A percentile compares a stretch with the other conserved stretches of the same genome.
Conservation (phyloP, 2,329 filamentous ascomycete genomes). For the Amauroascus niger region DNA sequence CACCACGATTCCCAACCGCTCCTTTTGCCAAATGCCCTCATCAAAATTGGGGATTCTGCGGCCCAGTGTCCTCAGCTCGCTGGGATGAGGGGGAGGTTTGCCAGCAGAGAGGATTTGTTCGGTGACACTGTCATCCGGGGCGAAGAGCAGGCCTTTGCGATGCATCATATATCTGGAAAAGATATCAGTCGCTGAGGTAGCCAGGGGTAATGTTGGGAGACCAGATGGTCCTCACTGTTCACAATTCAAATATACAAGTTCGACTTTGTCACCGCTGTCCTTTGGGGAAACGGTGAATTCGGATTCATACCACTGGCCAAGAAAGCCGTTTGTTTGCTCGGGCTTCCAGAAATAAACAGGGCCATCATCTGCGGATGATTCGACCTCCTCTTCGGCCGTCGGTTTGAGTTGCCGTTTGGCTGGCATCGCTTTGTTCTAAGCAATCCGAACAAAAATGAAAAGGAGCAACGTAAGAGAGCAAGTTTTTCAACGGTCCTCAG, state of each 20-base stretch:
- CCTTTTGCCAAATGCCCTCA: conserved; percentile 23
- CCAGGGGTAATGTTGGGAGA: not conserved
- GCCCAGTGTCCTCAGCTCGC: conserved; percentile 22
- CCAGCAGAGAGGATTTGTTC: conserved; percentile 21
- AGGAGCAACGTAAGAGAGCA: not conserved
- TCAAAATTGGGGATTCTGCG: conserved; percentile 28
- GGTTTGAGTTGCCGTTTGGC: not conserved
- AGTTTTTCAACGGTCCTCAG: no score
- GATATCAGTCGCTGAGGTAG: not conserved
- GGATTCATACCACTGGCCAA: conserved; percentile 21
- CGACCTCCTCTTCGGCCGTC: not conserved
- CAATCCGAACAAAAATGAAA: not conserved
- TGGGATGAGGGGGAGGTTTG: conserved; percentile 20
- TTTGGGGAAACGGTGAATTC: conserved; percentile 14
- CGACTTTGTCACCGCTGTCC: not conserved
- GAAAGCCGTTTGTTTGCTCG: conserved; percentile 18
- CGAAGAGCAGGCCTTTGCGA: conserved; percentile 29
- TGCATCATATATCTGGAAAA: conserved; percentile 27
- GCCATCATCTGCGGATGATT: conserved; percentile 1
- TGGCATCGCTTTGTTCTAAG: not conserved
- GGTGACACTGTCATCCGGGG: conserved; percentile 22
- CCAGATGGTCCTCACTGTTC: conserved; percentile 15
- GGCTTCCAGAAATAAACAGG: conserved; percentile 22
- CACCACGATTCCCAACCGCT: conserved; percentile 25
- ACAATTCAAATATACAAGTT: conserved; percentile 17